Conservation (phyloP, 2,329 filamentous ascomycete species). For the Aspergillus sp. region DNA sequence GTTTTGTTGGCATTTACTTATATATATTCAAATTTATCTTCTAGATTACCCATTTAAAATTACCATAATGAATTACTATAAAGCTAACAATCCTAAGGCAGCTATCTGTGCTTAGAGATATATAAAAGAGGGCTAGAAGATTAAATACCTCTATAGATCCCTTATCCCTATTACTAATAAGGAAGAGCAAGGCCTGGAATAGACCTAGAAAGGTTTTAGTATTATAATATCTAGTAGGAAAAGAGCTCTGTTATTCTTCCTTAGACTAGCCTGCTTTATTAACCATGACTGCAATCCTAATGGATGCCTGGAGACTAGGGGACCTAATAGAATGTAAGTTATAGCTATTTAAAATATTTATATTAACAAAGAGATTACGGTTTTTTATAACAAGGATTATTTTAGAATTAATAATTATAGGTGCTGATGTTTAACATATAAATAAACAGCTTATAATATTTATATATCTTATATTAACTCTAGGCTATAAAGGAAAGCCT, state of each 20-base stretch:
- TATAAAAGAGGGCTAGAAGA: slow-evolving; percentile 75
- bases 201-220: slow-evolving; percentile 88
- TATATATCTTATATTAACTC: slow-evolving; percentile 58
- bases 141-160: slow-evolving; percentile 88
- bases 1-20: slow-evolving; percentile 77
- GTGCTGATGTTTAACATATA: slow-evolving; percentile 86
- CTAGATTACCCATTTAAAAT: slow-evolving; percentile 95
- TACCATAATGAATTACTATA: slow-evolving; percentile 89
- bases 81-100: slow-evolving; percentile 83
- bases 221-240: slow-evolving; percentile 91
- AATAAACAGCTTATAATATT: slow-evolving; percentile 69
- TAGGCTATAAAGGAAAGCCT: slow-evolving; percentile 27
- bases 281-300: slow-evolving; percentile 97
- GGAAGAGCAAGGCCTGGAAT: slow-evolving; percentile 77
- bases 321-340: slow-evolving; percentile 84
- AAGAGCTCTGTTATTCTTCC: slow-evolving; percentile 85
- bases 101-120: slow-evolving; percentile 73
- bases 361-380: slow-evolving; percentile 89
- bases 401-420: slow-evolving; percentile 95
- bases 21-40: slow-evolving; percentile 89
- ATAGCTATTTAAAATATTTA: slow-evolving; percentile 77
- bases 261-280: slow-evolving; percentile 91
- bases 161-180: slow-evolving; percentile 88
- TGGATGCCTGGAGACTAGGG: slow-evolving; percentile 76
- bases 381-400: slow-evolving; percentile 92